Conservation (phyloP, 2,329 filamentous ascomycete genomes). For the Orbilia quercus region DNA sequence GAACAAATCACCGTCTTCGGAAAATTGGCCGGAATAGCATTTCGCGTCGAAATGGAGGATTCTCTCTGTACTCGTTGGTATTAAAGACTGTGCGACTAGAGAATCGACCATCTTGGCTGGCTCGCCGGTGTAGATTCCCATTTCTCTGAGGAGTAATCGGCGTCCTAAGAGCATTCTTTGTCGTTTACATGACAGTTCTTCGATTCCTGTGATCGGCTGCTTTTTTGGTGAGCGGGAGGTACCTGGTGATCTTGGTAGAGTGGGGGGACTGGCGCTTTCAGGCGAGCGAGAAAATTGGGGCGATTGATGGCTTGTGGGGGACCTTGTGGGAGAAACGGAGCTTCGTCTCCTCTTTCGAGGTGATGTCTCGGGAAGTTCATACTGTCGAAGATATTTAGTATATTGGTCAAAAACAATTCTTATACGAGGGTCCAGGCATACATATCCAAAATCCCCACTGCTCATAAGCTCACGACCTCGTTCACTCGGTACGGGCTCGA, state of each 20-base stretch:
- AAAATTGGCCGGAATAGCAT: slow-evolving; percentile 96
- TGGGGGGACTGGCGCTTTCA: slow-evolving; percentile 19
- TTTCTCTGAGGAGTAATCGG: slow-evolving; percentile 81
- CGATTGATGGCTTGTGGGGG: slow-evolving; percentile 12
- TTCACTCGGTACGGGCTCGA: slow-evolving; percentile 74
- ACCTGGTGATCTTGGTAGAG: slow-evolving; percentile 19
- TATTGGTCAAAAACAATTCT: not conserved
- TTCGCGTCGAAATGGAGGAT: slow-evolving; percentile 87
- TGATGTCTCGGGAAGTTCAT: slow-evolving; percentile 24
- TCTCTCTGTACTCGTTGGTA: slow-evolving; percentile 71
- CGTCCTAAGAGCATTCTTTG: slow-evolving; percentile 70
- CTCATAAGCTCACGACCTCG: slow-evolving; percentile 82
- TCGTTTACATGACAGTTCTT: slow-evolving; percentile 67
- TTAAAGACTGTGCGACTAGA: slow-evolving; percentile 38
- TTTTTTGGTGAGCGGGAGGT: not conserved
- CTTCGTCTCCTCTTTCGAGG: slow-evolving; percentile 44
- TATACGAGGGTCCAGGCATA: slow-evolving; percentile 5
- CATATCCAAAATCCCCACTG: slow-evolving; percentile 78
- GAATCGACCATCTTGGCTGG: slow-evolving; percentile 66
- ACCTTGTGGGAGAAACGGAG: slow-evolving; percentile 13
- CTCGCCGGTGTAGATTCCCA: slow-evolving; percentile 74
- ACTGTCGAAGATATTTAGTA: slow-evolving; percentile 16
- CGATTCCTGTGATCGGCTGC: slow-evolving; percentile 64
- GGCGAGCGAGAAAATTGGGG: slow-evolving; percentile 3
- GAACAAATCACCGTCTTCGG: slow-evolving; percentile 96